A percentile compares a stretch with the other conserved stretches of the same genome.
These are phyloP conservation scores for Xylariaceae sp. DNA, from an alignment of 2,329 filamentous ascomycete genomes.

Conservation along the genomic window DNA sequence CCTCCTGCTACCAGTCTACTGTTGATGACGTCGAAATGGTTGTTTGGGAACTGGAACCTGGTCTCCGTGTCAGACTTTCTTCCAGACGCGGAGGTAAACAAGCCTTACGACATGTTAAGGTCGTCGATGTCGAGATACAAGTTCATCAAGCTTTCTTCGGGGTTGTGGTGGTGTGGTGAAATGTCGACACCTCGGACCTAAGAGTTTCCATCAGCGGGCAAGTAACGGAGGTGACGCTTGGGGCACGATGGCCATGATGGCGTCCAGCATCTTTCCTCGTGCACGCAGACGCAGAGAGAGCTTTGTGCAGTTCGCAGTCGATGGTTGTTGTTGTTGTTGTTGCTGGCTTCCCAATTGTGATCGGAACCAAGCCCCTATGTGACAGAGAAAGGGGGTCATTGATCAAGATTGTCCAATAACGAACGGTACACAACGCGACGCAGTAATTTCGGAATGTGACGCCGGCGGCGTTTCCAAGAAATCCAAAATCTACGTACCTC, in stretches of 20 bases:
- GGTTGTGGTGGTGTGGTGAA: constrained; percentile 53
- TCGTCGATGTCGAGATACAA: constrained; percentile 69
- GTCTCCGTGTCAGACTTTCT: constrained; percentile 14
- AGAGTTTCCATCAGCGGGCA: constrained; percentile 12
- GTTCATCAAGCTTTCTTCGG: constrained; percentile 59
- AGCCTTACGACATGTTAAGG: constrained; percentile 55
- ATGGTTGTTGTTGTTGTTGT: neutral
- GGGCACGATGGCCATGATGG: neutral
- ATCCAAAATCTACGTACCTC: constrained; percentile 46
- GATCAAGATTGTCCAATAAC: neutral
- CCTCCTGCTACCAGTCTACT: constrained; percentile 68
- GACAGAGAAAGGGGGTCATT: neutral
- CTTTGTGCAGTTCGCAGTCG: neutral
- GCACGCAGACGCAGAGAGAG: neutral
- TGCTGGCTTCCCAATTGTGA: neutral
- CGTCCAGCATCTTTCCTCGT: neutral
- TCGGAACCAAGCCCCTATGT: neutral
- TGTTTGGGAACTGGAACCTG: constrained; percentile 50
- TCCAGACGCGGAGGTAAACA: neutral
- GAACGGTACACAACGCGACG: neutral
- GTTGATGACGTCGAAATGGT: constrained; percentile 77
- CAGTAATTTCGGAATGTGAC: neutral
- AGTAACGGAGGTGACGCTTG: neutral
- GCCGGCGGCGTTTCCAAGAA: neutral
- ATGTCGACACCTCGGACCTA: constrained; percentile 69